phyloP scores from a whole-genome alignment of 2,329 filamentous ascomycete genomes.

The Sporothrix dimorphospora region DNA sequence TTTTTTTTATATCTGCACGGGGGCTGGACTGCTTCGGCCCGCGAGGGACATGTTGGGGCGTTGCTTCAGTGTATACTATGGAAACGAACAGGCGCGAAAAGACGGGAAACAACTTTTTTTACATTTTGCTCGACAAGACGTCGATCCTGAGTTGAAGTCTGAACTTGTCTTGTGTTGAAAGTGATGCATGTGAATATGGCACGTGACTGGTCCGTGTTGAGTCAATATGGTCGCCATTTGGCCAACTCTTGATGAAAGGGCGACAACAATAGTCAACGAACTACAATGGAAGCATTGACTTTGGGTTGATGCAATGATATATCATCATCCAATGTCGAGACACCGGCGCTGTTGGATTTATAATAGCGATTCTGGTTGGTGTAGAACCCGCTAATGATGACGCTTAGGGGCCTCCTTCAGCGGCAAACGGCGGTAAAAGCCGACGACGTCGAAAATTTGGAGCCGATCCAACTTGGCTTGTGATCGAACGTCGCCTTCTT shows the following conservation, averaged over 20 bases:
- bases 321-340: no score
- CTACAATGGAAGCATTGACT: no score
- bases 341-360: not conserved
- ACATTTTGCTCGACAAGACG: not conserved
- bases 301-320: no score
- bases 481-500: not conserved
- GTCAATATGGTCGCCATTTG: not conserved
- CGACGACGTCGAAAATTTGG: constrained; percentile 16
- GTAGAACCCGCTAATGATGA: not conserved
- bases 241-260: not conserved
- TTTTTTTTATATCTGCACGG: not conserved
- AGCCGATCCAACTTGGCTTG: not conserved
- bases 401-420: not conserved
- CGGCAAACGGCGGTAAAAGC: constrained; percentile 13
- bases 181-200: not conserved
- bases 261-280: no score
- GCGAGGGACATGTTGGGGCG: constrained; percentile 23
- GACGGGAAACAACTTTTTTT: constrained; percentile 8
- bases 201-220: not conserved
- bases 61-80: constrained; percentile 28
- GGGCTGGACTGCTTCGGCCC: not conserved
- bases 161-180: not conserved
- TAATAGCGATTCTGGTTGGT: constrained; percentile 15
- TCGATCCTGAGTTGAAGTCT: not conserved
- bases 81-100: constrained; percentile 27